Evolutionary conservation across 345 rosid species (phyloP).

Genomic region (Eucalyptus virginea): DNA sequence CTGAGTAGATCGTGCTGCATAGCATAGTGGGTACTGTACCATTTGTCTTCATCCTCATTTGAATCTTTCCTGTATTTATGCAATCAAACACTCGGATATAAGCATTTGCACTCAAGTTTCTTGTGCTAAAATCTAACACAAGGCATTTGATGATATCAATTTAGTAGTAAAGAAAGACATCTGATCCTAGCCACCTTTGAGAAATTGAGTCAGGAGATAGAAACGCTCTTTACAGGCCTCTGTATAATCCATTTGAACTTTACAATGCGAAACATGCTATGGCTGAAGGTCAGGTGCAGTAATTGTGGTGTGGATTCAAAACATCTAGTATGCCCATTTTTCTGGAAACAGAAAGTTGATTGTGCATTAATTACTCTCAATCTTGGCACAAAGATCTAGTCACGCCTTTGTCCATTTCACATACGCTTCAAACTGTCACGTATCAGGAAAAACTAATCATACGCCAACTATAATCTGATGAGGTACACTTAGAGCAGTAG

Average conservation of each 20-base stretch:
- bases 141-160: neutral
- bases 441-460: too few species aligned
- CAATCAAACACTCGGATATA: neutral
- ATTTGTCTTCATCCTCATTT: constrained; percentile 9
- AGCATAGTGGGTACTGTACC: constrained; percentile 19
- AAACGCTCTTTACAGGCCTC: neutral
- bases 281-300: too few species aligned
- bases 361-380: too few species aligned
- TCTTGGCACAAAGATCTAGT: too few species aligned
- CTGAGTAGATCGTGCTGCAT: constrained; percentile 38
- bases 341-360: neutral
- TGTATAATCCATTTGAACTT: too few species aligned
- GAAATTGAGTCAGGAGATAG: neutral
- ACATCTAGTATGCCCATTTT: neutral
- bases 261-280: too few species aligned
- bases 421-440: too few species aligned
- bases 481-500: too few species aligned
- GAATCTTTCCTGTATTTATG: constrained; percentile 14
- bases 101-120: neutral
- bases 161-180: neutral
- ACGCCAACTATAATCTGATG: too few species aligned
- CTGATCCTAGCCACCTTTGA: neutral
- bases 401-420: too few species aligned
- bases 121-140: too few species aligned
- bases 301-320: neutral